Conservation (phyloP, 345 rosid species). For the Euclidium syriacum region DNA sequence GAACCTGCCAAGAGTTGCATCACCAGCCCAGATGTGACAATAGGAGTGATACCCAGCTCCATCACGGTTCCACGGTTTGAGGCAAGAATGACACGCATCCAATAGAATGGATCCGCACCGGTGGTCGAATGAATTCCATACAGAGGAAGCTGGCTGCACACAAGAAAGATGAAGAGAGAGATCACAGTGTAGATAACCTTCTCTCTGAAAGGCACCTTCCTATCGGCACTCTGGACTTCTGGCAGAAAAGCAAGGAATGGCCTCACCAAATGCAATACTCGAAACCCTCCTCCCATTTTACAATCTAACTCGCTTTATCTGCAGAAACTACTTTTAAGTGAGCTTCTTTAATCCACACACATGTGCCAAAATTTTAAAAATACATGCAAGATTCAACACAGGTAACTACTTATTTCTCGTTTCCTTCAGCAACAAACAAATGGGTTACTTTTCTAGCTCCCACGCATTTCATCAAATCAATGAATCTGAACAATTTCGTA, state of each 20-base stretch:
- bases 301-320: neutral
- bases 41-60: conserved; percentile 77
- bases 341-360: neutral
- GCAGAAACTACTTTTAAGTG: neutral
- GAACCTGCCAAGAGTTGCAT: conserved; percentile 76
- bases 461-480: neutral
- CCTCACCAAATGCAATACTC: conserved; percentile 60
- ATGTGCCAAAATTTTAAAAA: neutral
- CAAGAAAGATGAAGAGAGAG: conserved; percentile 58
- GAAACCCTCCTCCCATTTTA: conserved; percentile 69
- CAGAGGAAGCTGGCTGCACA: conserved; percentile 74
- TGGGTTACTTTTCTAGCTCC: too few species aligned
- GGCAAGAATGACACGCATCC: conserved; percentile 80
- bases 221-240: conserved; percentile 60
- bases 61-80: conserved; percentile 73
- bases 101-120: conserved; percentile 67
- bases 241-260: conserved; percentile 57
- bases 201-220: conserved; percentile 65
- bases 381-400: neutral
- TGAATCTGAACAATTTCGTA: neutral
- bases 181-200: conserved; percentile 56
- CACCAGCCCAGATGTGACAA: conserved; percentile 64
- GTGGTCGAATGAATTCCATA: conserved; percentile 70
- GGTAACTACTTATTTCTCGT: too few species aligned
- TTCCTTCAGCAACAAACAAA: too few species aligned